Base-by-base conservation (phyloP, 1,139 yeast species). In the Geotrichum australiense region DNA sequence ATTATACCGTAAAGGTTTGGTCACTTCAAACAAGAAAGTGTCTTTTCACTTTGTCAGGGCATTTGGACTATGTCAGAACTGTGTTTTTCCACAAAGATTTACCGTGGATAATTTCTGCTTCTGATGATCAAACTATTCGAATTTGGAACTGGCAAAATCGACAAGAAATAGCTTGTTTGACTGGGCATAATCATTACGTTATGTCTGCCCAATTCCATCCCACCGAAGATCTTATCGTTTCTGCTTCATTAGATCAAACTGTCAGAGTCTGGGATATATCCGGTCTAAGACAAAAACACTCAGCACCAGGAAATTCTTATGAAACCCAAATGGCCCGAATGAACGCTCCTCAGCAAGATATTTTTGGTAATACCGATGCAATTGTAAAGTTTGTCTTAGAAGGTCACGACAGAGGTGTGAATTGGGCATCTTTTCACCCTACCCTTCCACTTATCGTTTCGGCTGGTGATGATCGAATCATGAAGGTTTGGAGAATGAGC, bases 91-190 rank as follows among this genome's bases (percentile, higher is more conserved):
- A 93, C 66, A 83, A 80, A 57, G 96, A 89, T 60, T 73, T 93
- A 60, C 99, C 99, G 8, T 93, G 98, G 98, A 83, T 93, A 58
- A 76, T 93, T 49, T 82, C 96, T 18, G 82, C 94, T 51, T 86
- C 96, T 30, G 99, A 93, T 63, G 99, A 93, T 69, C 98, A 93
- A 67, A 93, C 99, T 34, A 87, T 93, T 53, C 76, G 98, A 60
- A 91, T 93, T 54, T 93, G 99, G 99, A 93, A 93, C 67, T 93
- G 98, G 98, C 98, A 93, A 69, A 89, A 89, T 62, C 80, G 98
- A 55, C 94, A 87, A 63, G 97, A 91, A 61, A 83, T 93, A 57
- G 97, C 98, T 19, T 86, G 96, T 57, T 70, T 93, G 56, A 91
- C 98, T 5, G 98, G 99, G 48, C 99, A 93, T 65, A 89, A 87